phyloP scores from a whole-genome alignment of 2,329 filamentous ascomycete species.

The Decorospora gaudefroyi region DNA sequence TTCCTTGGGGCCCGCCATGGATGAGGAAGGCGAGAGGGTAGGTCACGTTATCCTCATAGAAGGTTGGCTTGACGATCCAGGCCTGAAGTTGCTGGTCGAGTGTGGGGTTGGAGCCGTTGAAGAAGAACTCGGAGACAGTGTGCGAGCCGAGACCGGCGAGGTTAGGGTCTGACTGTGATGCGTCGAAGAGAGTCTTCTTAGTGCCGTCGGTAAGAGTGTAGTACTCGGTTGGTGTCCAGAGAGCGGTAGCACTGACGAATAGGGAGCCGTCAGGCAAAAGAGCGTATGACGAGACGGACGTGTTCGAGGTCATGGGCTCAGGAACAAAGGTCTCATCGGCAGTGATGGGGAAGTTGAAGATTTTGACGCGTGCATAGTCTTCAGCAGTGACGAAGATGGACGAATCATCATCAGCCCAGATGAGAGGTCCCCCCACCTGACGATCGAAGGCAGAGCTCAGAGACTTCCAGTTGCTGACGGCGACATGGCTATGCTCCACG shows the following conservation, averaged over 20 bases:
- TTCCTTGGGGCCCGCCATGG: conserved; percentile 80
- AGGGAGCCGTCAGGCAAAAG: conserved; percentile 64
- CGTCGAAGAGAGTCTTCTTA: conserved; percentile 58
- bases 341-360: conserved; percentile 66
- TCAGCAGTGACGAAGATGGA: conserved; percentile 44
- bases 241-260: conserved; percentile 36
- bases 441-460: conserved; percentile 40
- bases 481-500: conserved; percentile 22
- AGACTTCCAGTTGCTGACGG: conserved; percentile 39
- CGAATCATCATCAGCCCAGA: conserved; percentile 40
- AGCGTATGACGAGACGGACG: conserved; percentile 51
- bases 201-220: conserved; percentile 35
- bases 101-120: conserved; percentile 62
- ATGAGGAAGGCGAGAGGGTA: conserved; percentile 80
- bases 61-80: conserved; percentile 64
- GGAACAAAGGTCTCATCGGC: conserved; percentile 56
- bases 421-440: conserved; percentile 34
- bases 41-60: conserved; percentile 70
- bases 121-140: conserved; percentile 74
- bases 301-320: conserved; percentile 52
- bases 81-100: conserved; percentile 66
- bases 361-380: conserved; percentile 43
- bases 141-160: conserved; percentile 66
- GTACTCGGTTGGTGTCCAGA: conserved; percentile 44
- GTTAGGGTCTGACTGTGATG: conserved; percentile 65